phyloP scores from a whole-genome alignment of 2,329 filamentous ascomycete species.

The Stromatinia cepivora region DNA sequence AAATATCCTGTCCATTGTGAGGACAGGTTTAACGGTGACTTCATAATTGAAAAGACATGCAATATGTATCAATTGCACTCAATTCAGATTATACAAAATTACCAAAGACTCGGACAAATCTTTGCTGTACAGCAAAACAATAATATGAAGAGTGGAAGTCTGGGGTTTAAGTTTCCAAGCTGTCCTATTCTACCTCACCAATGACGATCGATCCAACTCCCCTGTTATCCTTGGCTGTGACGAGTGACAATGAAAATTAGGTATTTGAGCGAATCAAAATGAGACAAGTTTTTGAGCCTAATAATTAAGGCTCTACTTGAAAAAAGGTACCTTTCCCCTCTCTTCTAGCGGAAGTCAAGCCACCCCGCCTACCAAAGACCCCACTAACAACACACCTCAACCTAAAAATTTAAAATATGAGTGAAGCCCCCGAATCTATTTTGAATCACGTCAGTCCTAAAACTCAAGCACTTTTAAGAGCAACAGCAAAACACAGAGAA shows the following conservation, averaged over 20 bases:
- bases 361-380: constrained; percentile 24
- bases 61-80: constrained; percentile 8
- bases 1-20: constrained; percentile 65
- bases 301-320: neutral
- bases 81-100: neutral
- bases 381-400: constrained; percentile 27
- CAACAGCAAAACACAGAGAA: constrained; percentile 40
- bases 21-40: constrained; percentile 46
- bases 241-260: neutral
- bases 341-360: constrained; percentile 14
- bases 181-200: constrained; percentile 26
- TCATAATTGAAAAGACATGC: constrained; percentile 30
- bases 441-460: constrained; percentile 50
- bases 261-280: neutral
- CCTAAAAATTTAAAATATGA: constrained; percentile 31
- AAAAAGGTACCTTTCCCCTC: neutral
- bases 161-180: constrained; percentile 26
- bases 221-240: constrained; percentile 5
- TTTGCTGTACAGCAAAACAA: neutral
- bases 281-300: neutral
- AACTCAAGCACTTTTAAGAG: constrained; percentile 47
- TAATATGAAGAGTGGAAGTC: constrained; percentile 10
- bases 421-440: constrained; percentile 42
- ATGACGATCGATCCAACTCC: constrained; percentile 9
- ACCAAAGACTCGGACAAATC: neutral